A percentile compares a stretch with the other conserved stretches of the same genome.
These are phyloP conservation scores for Bolboschoenoplectus hybrid DNA, from an alignment of 202 grass and related monocot species.

Conservation along the genomic window DNA sequence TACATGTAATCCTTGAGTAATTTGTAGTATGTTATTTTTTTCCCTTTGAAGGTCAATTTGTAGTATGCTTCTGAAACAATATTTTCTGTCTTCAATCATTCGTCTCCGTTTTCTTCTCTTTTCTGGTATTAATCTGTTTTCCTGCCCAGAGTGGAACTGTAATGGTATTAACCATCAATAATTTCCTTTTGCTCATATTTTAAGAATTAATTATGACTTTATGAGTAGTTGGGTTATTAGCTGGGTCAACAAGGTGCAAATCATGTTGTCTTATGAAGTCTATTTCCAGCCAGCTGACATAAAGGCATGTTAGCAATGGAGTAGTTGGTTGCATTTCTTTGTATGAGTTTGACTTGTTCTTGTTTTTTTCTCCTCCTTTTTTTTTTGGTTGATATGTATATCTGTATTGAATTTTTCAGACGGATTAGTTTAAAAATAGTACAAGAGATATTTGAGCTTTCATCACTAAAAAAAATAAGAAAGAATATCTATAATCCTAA, in stretches of 20 bases:
- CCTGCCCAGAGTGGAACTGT: background rate
- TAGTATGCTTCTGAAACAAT: constrained; percentile 4
- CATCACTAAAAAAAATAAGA: too few species aligned
- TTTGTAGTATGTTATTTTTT: background rate
- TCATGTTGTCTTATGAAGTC: background rate
- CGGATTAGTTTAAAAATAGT: background rate
- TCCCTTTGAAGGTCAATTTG: background rate
- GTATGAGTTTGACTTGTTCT: background rate
- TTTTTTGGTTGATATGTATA: background rate
- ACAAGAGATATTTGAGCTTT: too few species aligned
- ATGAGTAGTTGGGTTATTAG: background rate
- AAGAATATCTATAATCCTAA: too few species aligned
- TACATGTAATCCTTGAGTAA: background rate
- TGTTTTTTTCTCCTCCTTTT: background rate
- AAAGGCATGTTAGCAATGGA: background rate
- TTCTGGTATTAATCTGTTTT: background rate
- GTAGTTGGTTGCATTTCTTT: background rate
- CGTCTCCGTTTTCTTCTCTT: background rate
- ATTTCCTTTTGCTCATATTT: background rate
- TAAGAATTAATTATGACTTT: background rate
- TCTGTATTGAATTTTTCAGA: background rate
- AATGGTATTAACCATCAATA: background rate
- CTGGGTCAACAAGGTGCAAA: background rate
- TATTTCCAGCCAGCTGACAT: background rate
- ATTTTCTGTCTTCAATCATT: background rate